Evolutionary conservation across 2,329 filamentous ascomycete genomes (phyloP).

Genomic region (Rutstroemia sp.): DNA sequence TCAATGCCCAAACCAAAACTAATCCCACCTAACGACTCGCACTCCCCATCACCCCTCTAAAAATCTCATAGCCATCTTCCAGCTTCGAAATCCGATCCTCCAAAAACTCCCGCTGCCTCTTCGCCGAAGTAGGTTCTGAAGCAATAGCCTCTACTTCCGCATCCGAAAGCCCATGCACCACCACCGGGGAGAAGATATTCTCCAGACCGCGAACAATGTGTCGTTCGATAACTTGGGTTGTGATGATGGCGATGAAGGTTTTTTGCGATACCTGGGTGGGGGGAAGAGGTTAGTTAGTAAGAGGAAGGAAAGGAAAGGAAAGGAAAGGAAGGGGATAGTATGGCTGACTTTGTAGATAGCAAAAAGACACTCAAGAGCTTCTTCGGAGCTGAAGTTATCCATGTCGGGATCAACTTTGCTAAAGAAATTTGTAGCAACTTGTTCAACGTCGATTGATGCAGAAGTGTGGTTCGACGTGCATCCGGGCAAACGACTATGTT

Average conservation of each 20-base stretch:
- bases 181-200: constrained; percentile 12
- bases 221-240: constrained; percentile 27
- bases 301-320: background rate
- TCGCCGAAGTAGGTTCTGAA: constrained; percentile 19
- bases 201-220: constrained; percentile 14
- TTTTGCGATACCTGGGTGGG: constrained; percentile 26
- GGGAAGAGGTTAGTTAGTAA: background rate
- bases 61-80: constrained; percentile 21
- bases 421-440: background rate
- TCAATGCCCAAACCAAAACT: too few species aligned
- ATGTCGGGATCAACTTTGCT: constrained; percentile 19
- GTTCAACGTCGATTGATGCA: background rate
- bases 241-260: constrained; percentile 30
- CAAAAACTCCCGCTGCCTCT: constrained; percentile 20
- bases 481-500: background rate
- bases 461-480: background rate
- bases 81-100: constrained; percentile 23
- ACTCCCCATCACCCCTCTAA: constrained; percentile 18
- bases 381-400: constrained; percentile 26
- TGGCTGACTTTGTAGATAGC: constrained; percentile 29
- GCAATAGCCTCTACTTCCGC: constrained; percentile 19
- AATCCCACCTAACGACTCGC: too few species aligned
- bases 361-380: constrained; percentile 26
- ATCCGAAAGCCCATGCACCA: constrained; percentile 10
- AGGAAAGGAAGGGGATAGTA: background rate